Conservation (phyloP, 2,329 filamentous ascomycete genomes). For the Epichloe sibirici region DNA sequence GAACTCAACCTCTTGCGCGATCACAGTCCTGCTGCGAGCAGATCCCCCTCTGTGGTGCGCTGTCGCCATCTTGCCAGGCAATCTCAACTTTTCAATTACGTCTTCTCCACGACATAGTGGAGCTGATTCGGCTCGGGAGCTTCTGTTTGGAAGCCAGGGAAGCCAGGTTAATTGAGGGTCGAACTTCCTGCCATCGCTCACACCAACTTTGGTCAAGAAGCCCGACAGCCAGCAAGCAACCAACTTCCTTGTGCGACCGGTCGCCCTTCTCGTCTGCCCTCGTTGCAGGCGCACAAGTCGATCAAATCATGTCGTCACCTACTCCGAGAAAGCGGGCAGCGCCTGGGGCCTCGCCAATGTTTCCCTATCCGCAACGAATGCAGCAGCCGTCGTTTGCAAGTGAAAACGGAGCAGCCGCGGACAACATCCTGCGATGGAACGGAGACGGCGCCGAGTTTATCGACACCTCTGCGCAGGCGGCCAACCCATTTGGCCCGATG, state of each 20-base stretch:
- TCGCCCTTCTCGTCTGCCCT: background rate
- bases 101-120: background rate
- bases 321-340: slow-evolving; percentile 61
- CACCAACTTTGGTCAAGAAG: background rate
- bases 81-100: background rate
- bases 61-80: background rate
- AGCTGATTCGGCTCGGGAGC: background rate
- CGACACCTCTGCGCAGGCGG: slow-evolving; percentile 20
- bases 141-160: background rate
- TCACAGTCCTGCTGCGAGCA: background rate
- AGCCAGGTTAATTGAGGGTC: background rate
- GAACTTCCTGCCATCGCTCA: background rate
- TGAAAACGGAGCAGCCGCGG: slow-evolving; percentile 33
- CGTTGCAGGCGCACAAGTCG: background rate
- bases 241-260: background rate
- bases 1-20: background rate
- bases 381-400: slow-evolving; percentile 34
- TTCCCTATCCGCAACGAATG: slow-evolving; percentile 39
- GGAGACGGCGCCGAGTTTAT: slow-evolving; percentile 26
- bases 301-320: slow-evolving; percentile 30
- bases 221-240: background rate
- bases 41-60: background rate
- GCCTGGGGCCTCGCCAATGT: slow-evolving; percentile 55
- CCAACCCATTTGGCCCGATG: slow-evolving; percentile 28
- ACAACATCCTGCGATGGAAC: slow-evolving; percentile 36